Evolutionary conservation across 2,329 filamentous ascomycete species (phyloP), one percentile per base, ranked within the genome.

Genomic region (Falciphora oryzae): DNA sequence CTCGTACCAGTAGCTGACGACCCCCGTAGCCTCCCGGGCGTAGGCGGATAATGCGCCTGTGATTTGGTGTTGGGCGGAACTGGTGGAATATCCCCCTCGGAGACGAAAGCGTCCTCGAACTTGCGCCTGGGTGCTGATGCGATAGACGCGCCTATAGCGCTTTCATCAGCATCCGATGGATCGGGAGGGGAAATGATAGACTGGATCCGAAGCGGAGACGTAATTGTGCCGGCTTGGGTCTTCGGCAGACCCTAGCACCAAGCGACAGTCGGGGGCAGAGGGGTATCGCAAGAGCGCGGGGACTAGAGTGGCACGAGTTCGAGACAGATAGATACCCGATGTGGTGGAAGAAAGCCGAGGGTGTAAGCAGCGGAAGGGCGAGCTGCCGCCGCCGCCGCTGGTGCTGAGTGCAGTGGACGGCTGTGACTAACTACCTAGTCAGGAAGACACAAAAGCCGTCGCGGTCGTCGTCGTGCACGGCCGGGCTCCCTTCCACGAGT

Each of bases 101-200:
- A 69, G 61, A 72, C 69, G 66, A 76, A 76, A 25, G 73, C 71
- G 65, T 76, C 75, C 66, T 76, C 71, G 66, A 72, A 74, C 66
- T 73, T 76, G 64, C 75, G 71, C 69, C 77, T 79, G 32, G 76
- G 73, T 16, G 72, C 73, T 56, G 71, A 70, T 65, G 74, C 70
- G 63, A 73, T 69, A 53, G 74, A 69, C 58, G 71, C 67, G 63
- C 69, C 69, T 65, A 68, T 74, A 61, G 73, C 69, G 64, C 68
- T 70, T 57, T 78, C 77, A 74, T 78, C 76, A 68, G 72, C 62
- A 66, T 77, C 77, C 67, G 77, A 74, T 64, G 74, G 76, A 67
- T 80, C 76, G 66, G 75, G 72, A 66, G 79, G 78, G 66, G 80
- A 81, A 73, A 83, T 75, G 72, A 83, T 82, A 61, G 80, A 81